These are phyloP conservation scores for Vigna unguiculata DNA, from an alignment of 306 rosid species.

Conservation along the genomic window DNA sequence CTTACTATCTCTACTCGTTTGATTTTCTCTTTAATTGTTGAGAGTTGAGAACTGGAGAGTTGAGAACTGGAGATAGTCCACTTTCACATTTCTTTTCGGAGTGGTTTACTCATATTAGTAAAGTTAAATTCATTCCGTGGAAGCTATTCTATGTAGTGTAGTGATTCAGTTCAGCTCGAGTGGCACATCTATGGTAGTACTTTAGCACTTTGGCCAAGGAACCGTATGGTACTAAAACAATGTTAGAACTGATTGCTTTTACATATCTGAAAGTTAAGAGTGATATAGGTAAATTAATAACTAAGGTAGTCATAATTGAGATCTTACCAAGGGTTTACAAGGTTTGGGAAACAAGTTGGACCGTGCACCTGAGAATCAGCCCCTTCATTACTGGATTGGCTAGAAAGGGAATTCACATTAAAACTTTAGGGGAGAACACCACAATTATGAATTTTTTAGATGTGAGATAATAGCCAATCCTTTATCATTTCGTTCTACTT, in stretches of 20 bases:
- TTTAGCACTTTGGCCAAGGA: conserved; percentile 14
- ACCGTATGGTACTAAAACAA: neutral
- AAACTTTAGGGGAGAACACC: neutral
- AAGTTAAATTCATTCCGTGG: neutral
- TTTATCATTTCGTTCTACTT: neutral
- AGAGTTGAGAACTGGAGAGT: neutral
- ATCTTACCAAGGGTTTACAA: neutral
- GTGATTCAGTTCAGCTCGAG: neutral
- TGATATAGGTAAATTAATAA: conserved; percentile 3
- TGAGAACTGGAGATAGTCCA: neutral
- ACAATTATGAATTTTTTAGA: neutral
- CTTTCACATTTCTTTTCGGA: neutral
- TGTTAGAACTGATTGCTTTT: conserved; percentile 13
- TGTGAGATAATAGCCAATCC: conserved; percentile 3
- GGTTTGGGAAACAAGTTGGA: neutral
- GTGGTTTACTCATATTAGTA: neutral
- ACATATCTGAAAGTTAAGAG: neutral
- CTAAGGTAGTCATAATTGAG: neutral
- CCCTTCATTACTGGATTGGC: neutral
- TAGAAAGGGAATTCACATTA: neutral
- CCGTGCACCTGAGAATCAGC: neutral
- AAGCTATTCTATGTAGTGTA: neutral
- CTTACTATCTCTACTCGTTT: neutral
- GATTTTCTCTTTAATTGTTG: neutral
- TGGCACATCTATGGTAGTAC: neutral